Evolutionary conservation across 1,139 yeast genomes (phyloP).

Genomic region (Suhomyces yuchorum): DNA sequence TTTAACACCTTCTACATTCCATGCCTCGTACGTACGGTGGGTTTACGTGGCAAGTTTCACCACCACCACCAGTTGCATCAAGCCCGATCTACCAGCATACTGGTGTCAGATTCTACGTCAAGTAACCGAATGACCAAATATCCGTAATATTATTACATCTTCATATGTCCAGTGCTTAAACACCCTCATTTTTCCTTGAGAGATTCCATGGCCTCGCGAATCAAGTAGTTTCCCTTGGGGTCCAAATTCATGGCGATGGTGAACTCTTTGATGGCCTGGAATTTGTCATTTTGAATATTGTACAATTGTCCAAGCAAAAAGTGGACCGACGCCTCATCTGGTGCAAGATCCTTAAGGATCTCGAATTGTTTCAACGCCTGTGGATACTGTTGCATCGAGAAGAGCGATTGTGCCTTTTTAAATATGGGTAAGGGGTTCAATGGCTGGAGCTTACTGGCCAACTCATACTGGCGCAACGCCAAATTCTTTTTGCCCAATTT

Average conservation of each 20-base stretch:
- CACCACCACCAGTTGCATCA: no score
- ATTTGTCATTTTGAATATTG: conserved; percentile 72
- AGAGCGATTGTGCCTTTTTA: conserved; percentile 82
- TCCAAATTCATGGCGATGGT: conserved; percentile 90
- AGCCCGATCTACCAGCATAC: no score
- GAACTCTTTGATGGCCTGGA: conserved; percentile 80
- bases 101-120: no score
- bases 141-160: not conserved
- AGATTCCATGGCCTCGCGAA: conserved; percentile 78
- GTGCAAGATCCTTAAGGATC: conserved; percentile 70
- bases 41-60: no score
- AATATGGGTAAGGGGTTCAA: conserved; percentile 83
- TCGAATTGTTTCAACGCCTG: conserved; percentile 78
- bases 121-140: no score
- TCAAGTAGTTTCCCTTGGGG: conserved; percentile 89
- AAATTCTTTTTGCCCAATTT: conserved; percentile 66
- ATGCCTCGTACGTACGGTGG: no score
- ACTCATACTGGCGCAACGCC: conserved; percentile 80
- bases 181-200: conserved; percentile 27
- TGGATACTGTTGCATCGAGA: conserved; percentile 68
- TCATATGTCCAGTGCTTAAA: not conserved
- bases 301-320: conserved; percentile 85
- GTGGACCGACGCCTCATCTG: conserved; percentile 94
- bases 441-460: conserved; percentile 86
- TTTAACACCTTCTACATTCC: no score